These are phyloP conservation scores for Trichoderma hamatum DNA, from an alignment of 2,329 filamentous ascomycete species.

Conservation along the genomic window DNA sequence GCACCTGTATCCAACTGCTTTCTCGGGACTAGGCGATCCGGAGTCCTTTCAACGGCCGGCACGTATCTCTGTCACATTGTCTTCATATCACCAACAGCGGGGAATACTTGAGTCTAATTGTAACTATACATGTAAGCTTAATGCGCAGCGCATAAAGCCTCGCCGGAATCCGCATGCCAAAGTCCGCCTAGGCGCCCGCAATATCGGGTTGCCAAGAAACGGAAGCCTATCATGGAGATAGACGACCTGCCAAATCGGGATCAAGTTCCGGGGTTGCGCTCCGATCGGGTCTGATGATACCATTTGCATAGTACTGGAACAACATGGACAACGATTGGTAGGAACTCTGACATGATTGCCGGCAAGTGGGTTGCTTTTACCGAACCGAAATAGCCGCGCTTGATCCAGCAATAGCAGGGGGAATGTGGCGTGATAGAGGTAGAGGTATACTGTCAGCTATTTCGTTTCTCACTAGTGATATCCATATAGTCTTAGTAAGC, in stretches of 20 bases:
- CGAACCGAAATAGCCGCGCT: neutral
- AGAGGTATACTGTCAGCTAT: neutral
- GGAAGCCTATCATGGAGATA: neutral
- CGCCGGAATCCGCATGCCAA: neutral
- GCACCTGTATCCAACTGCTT: slow-evolving; percentile 6
- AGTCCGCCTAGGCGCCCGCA: slow-evolving; percentile 2
- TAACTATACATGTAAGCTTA: slow-evolving; percentile 25
- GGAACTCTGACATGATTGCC: neutral
- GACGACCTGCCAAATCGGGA: slow-evolving; percentile 27
- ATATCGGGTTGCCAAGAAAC: neutral
- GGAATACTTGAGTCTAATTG: neutral
- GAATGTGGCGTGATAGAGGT: neutral
- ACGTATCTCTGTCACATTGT: neutral
- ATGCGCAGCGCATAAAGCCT: neutral
- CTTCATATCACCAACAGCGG: neutral
- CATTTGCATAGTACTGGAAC: slow-evolving; percentile 10
- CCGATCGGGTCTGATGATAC: slow-evolving; percentile 23
- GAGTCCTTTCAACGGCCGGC: neutral
- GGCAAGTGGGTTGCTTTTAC: neutral
- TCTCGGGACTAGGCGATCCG: slow-evolving; percentile 10
- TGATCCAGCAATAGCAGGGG: neutral
- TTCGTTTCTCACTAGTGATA: neutral
- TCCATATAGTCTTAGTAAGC: neutral
- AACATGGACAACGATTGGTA: neutral
- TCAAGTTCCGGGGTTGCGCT: slow-evolving; percentile 14